Evolutionary conservation across 176 grass and related monocot species (phyloP), one percentile per base, ranked within the genome.

Genomic region (Cenchrus americanus): DNA sequence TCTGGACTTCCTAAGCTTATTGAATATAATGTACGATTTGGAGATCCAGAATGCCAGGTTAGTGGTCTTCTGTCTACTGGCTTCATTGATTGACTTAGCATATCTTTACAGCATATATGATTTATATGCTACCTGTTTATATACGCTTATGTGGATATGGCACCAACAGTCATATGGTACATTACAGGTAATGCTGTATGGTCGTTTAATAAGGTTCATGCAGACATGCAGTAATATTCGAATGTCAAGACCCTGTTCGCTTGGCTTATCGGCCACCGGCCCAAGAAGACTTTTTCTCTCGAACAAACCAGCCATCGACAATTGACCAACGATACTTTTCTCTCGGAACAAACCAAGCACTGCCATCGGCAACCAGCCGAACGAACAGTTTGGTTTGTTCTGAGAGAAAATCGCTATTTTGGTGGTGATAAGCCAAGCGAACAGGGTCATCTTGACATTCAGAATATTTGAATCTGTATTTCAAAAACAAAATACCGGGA

Each of bases 11-110:
- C 92, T 73, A 92, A 92, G 81, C 90, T 94, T 47, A 94, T 94
- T 47, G 89, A 94, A 34, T 94, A 94, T 61, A 94, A 92, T 71
- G 89, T 92, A 9, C 85, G 89, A 32, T 94, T 94, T 85, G 89
- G 92, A 15, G 92, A 94, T 79, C 92, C 89, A 61, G 92, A 94
- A 87, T 94, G 89, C 49, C 89, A 92, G 90, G 93, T 95, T 69
- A 23, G 93, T 90, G 30, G 11, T 44, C 40, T 23, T 77, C 34
- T 76, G 12, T 67, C 19, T 52, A n/a, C 10, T 18, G 19, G 4
- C 27, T 30, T 30, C 27, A 30, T 30, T 2, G 1, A n/a, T 74
- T 61, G 40, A 43, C 4, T 60, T 61, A 24, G 7, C 37, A 54
- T 37, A 61, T 40, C 10, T 69, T 43, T 41, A 67, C 34, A n/a